Conservation (phyloP, 495 filamentous ascomycete genomes). For the Trichocladium uniseriatum region DNA sequence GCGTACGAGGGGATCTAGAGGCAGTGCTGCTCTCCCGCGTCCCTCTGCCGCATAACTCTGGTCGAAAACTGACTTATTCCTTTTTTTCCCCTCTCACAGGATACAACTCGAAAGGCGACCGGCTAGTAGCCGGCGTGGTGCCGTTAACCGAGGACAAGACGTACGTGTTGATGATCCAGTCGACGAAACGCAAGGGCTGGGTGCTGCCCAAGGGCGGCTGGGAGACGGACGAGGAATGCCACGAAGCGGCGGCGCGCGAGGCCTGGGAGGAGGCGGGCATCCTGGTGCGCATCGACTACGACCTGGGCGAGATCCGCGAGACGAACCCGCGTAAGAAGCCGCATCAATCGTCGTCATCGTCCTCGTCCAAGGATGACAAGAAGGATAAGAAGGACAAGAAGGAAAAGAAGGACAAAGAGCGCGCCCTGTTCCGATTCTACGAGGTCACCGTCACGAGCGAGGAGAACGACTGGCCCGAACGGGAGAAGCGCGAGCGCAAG, state of each 20-base stretch:
- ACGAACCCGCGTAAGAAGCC: slow-evolving; percentile 54
- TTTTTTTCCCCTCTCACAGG: slow-evolving; percentile 42
- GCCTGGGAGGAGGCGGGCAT: slow-evolving; percentile 99
- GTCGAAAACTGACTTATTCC: slow-evolving; percentile 28
- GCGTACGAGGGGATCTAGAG: background rate
- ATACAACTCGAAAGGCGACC: slow-evolving; percentile 84
- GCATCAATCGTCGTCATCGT: background rate
- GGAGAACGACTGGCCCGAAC: slow-evolving; percentile 86
- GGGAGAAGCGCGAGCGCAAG: slow-evolving; percentile 75
- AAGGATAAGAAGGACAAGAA: slow-evolving; percentile 5
- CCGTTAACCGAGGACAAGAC: slow-evolving; percentile 55
- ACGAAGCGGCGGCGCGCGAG: slow-evolving; percentile 56
- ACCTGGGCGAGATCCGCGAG: slow-evolving; percentile 80
- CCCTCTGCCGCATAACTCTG: background rate
- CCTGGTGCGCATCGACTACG: slow-evolving; percentile 64
- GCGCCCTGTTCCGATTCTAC: slow-evolving; percentile 78
- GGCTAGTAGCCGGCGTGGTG: slow-evolving; percentile 90
- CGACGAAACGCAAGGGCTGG: slow-evolving; percentile 78
- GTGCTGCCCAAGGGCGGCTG: slow-evolving; percentile 96
- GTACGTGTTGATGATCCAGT: slow-evolving; percentile 87
- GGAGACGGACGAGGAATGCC: slow-evolving; percentile 78
- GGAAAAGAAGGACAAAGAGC: slow-evolving; percentile 50
- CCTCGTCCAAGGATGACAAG: too few species aligned
- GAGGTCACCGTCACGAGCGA: slow-evolving; percentile 75
- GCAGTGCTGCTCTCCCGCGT: background rate